Conservation (phyloP, 2,329 filamentous ascomycete genomes). For the Claviceps arundinis region DNA sequence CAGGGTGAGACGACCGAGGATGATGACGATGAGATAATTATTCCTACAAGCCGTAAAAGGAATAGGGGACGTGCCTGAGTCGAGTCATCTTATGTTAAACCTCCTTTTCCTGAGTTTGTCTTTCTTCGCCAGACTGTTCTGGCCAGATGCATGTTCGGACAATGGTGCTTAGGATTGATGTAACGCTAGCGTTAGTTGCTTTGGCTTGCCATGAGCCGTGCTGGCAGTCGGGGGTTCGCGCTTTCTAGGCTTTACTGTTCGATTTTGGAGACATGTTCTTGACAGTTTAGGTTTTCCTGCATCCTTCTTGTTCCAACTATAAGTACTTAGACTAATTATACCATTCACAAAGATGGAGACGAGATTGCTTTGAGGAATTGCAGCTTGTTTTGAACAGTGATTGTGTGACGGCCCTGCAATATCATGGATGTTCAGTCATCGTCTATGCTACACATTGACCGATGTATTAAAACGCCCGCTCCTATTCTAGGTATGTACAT, state of each 20-base stretch:
- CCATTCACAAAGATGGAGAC: not conserved
- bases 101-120: not conserved
- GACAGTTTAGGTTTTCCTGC: not conserved
- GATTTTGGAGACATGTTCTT: not conserved
- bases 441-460: no score
- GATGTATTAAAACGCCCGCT: no score
- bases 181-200: not conserved
- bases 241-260: not conserved
- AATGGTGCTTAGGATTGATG: not conserved
- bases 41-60: not conserved
- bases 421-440: no score
- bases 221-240: not conserved
- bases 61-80: not conserved
- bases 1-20: constrained; percentile 37
- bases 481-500: no score
- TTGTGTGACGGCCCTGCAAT: no score
- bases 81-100: not conserved
- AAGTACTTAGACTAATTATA: not conserved
- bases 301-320: not conserved
- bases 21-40: constrained; percentile 17
- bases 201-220: no score
- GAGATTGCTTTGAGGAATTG: no score
- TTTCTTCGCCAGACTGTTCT: not conserved
- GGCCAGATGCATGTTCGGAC: not conserved
- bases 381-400: not conserved